Base-by-base conservation (phyloP, 2,329 filamentous ascomycete genomes). In the Dactylellina sp. region DNA sequence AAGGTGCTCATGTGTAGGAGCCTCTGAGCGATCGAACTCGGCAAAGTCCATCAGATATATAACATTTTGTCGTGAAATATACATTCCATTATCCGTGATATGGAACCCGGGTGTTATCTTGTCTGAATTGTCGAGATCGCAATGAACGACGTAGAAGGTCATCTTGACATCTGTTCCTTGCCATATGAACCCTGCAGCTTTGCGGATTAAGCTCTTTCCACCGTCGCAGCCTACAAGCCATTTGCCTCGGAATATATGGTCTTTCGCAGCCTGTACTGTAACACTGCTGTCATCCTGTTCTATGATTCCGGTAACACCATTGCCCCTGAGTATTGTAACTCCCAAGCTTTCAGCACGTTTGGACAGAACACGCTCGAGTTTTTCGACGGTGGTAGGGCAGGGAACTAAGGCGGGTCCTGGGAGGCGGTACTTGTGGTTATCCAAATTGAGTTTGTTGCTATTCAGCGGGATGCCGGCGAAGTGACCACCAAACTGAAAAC, bases 221-320 rank as follows among this genome's bases (percentile, higher is more conserved):
- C 85, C 85, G 35, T 87, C 85, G 4, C 85, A 85, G 0, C 84
- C 85, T 1, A 86, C 81, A 1, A 82, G 81, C 56, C 84, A 87
- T 12, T 78, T 75, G 75, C 80, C 77, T 75, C 78, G 77, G 56
- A 83, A 11, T 4, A 42, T 4, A 3, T 42, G 4, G 39, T 42
- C 12, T 76, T 16, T 76, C 32, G 80, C 77, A 12, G 64, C 77
- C 0, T 60, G 60, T 6, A 76, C 50, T 9, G 79, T 76, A 16
- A 35, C 56, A 0, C 75, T 77, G 53, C 81, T 78, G 5, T 68
- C 76, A 4, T 76, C 59, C 5, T 78, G 79, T 28, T 79, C 66
- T 14, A 79, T 76, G 22, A 82, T 42, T 14, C 16, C 16, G 39
- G 39, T 42, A 5, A 42, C 39, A 3, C 66, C 60, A 6, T 50